A percentile compares a stretch with the other conserved stretches of the same genome.
Conservation (phyloP, 305 asterid genomes). For the Fraxinus albicans region DNA sequence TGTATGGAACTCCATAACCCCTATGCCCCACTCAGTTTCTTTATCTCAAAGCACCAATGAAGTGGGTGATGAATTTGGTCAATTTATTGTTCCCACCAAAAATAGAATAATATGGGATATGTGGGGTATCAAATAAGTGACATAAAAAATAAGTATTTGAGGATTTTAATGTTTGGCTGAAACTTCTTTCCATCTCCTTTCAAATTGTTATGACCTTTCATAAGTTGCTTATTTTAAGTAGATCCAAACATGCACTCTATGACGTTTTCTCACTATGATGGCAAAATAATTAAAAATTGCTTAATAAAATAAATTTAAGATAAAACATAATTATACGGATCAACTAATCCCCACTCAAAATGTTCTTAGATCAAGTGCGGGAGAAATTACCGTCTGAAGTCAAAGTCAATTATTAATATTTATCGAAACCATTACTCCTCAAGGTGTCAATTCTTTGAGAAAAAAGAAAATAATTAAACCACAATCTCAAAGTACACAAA, state of each 20-base stretch:
- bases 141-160: not conserved
- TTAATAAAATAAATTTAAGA: not conserved
- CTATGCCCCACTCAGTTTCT: not conserved
- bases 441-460: not conserved
- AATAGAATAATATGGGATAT: not conserved
- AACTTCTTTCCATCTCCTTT: not conserved
- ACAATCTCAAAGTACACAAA: not conserved
- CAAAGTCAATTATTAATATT: not conserved
- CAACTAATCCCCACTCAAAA: no score
- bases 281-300: not conserved
- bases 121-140: not conserved
- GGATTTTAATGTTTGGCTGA: not conserved
- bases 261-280: not conserved
- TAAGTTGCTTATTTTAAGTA: not conserved
- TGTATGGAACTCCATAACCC: constrained; percentile 3
- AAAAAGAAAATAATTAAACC: not conserved
- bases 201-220: not conserved
- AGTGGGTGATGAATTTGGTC: not conserved
- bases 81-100: not conserved
- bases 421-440: not conserved
- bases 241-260: not conserved
- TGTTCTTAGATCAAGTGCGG: not conserved
- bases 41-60: not conserved
- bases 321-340: no score
- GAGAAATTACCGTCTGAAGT: not conserved